A percentile compares a stretch with the other conserved stretches of the same genome.
Evolutionary conservation across 768 basidiomycete genomes (phyloP).

Genomic region (Dacryopinax primogenitus): DNA sequence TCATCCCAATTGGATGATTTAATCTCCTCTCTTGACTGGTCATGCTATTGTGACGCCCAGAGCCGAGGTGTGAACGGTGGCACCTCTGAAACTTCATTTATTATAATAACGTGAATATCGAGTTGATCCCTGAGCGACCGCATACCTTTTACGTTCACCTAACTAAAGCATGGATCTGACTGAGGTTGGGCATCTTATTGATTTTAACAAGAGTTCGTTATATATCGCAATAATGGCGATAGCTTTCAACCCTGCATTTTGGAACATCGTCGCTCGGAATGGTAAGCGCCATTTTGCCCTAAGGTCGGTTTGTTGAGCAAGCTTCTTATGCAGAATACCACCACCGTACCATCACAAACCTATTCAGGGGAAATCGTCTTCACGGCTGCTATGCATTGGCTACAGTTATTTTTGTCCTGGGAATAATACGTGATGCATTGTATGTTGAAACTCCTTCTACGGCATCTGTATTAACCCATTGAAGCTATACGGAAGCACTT

Average conservation of each 20-base stretch:
- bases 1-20: too few relatives aligned
- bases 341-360: conserved; percentile 75
- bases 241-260: conserved; percentile 82
- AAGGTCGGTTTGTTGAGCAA: not conserved
- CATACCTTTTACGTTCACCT: too few relatives aligned
- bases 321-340: conserved; percentile 42
- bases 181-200: conserved; percentile 28
- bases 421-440: conserved; percentile 76
- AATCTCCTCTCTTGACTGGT: too few relatives aligned
- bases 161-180: not conserved
- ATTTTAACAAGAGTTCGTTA: conserved; percentile 53
- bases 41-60: too few relatives aligned
- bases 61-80: too few relatives aligned
- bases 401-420: conserved; percentile 67
- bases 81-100: too few relatives aligned
- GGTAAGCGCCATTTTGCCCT: conserved; percentile 44
- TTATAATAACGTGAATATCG: too few relatives aligned
- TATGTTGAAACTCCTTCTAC: not conserved
- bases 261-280: conserved; percentile 91
- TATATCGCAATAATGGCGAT: conserved; percentile 55
- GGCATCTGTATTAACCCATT: not conserved
- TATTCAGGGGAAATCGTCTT: conserved; percentile 60
- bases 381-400: conserved; percentile 83
- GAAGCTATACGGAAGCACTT: conserved; percentile 65
- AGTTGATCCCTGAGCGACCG: too few relatives aligned